Conservation (phyloP, 805 yeast genomes). For the Candida morakotiae region DNA sequence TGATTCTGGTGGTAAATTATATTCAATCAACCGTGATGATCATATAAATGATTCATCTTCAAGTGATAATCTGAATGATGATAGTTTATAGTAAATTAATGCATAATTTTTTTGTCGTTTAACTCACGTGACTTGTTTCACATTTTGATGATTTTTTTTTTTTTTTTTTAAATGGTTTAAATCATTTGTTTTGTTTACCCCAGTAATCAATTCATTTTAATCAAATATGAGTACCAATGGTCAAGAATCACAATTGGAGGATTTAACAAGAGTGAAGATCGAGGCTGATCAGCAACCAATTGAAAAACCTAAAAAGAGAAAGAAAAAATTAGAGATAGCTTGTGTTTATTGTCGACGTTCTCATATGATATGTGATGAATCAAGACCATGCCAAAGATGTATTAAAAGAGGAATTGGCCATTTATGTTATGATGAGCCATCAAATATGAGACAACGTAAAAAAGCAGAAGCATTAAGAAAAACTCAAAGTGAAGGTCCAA, state of each 20-base stretch:
- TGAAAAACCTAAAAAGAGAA: slow-evolving; percentile 22
- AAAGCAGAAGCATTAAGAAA: slow-evolving; percentile 26
- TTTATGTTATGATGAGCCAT: slow-evolving; percentile 73
- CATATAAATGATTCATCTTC: slow-evolving; percentile 1
- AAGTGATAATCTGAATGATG: slow-evolving; percentile 1
- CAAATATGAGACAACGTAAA: slow-evolving; percentile 38
- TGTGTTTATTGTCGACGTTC: slow-evolving; percentile 91
- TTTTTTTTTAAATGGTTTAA: background rate
- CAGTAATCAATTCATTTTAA: background rate
- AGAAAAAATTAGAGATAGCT: slow-evolving; percentile 59
- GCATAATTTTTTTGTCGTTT: too few relatives aligned
- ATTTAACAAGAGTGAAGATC: background rate
- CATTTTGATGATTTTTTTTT: background rate
- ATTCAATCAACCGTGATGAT: background rate
- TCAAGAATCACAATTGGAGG: slow-evolving; percentile 1
- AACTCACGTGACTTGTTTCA: background rate
- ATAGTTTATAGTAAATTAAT: too few relatives aligned
- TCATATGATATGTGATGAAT: slow-evolving; percentile 88
- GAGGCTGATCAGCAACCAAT: background rate
- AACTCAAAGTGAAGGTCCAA: slow-evolving; percentile 9
- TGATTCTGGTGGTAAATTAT: slow-evolving; percentile 7
- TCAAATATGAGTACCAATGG: background rate
- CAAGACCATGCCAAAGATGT: slow-evolving; percentile 76
- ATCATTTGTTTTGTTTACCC: slow-evolving; percentile 2
- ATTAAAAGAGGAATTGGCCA: slow-evolving; percentile 85